These are phyloP conservation scores for Magnaporthiopsis rhizophila DNA, from an alignment of 2,329 filamentous ascomycete species.

Conservation along the genomic window DNA sequence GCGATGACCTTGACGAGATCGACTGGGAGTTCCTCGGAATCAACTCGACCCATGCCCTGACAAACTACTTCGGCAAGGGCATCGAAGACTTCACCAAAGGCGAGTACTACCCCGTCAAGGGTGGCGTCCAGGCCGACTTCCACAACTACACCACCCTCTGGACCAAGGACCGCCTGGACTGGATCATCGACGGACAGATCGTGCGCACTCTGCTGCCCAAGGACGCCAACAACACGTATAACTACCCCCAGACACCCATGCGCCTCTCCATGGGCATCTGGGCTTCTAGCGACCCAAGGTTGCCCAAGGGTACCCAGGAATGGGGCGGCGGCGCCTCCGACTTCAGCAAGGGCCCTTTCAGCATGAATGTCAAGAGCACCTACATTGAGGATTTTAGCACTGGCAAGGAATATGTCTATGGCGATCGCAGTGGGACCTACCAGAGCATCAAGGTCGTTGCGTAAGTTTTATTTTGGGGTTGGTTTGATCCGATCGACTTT, in stretches of 20 bases:
- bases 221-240: constrained; percentile 52
- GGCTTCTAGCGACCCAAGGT: constrained; percentile 50
- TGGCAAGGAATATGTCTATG: constrained; percentile 17
- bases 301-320: constrained; percentile 42
- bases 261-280: constrained; percentile 60
- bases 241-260: constrained; percentile 73
- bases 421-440: constrained; percentile 11
- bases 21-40: constrained; percentile 78
- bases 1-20: constrained; percentile 78
- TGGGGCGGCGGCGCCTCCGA: constrained; percentile 53
- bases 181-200: constrained; percentile 59
- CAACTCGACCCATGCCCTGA: constrained; percentile 54
- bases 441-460: constrained; percentile 12
- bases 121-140: constrained; percentile 49
- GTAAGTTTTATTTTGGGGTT: constrained; percentile 3
- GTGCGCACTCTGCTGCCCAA: constrained; percentile 55
- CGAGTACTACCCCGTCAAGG: constrained; percentile 45
- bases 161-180: constrained; percentile 59
- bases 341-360: constrained; percentile 48
- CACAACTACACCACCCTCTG: constrained; percentile 74
- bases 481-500: not conserved
- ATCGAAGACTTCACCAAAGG: constrained; percentile 41
- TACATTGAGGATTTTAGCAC: constrained; percentile 29
- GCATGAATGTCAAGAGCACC: constrained; percentile 51
- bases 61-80: constrained; percentile 77